These are phyloP conservation scores for Agaricus bisporus DNA, from an alignment of 768 basidiomycete genomes.

Conservation along the genomic window DNA sequence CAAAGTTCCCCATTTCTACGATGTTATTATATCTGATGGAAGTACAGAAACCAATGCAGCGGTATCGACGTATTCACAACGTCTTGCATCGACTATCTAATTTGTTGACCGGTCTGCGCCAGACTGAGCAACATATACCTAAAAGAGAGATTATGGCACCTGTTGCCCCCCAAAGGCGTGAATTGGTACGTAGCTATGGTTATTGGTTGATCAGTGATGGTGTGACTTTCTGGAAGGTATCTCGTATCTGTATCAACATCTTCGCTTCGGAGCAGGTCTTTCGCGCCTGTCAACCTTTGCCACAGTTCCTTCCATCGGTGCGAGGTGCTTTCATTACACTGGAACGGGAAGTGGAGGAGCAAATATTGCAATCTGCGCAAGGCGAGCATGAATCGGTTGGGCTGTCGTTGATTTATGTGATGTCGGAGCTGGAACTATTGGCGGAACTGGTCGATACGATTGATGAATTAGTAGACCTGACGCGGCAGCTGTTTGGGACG, in stretches of 20 bases:
- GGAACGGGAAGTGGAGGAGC: constrained; percentile 26
- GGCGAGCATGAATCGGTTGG: constrained; percentile 25
- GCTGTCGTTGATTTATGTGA: constrained; percentile 32
- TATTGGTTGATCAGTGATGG: background rate
- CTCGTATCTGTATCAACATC: constrained; percentile 39
- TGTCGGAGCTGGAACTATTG: constrained; percentile 38
- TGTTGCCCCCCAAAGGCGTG: constrained; percentile 32
- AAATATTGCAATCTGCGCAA: constrained; percentile 18
- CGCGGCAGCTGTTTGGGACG: constrained; percentile 38
- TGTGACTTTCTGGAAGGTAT: constrained; percentile 20
- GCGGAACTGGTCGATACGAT: constrained; percentile 34
- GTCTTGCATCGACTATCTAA: constrained; percentile 36
- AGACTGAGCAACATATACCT: constrained; percentile 41
- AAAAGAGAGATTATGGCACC: constrained; percentile 34
- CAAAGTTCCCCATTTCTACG: background rate
- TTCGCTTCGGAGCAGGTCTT: constrained; percentile 46
- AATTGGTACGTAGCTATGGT: constrained; percentile 21
- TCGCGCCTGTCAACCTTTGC: constrained; percentile 37
- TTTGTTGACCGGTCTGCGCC: constrained; percentile 38
- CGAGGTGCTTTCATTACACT: constrained; percentile 32
- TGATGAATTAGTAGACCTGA: constrained; percentile 33
- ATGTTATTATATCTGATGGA: background rate
- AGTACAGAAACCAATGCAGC: constrained; percentile 38
- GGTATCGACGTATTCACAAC: constrained; percentile 31
- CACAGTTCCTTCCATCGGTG: constrained; percentile 44